Evolutionary conservation across 345 rosid genomes (phyloP).

Genomic region (Euphorbia peplus): DNA sequence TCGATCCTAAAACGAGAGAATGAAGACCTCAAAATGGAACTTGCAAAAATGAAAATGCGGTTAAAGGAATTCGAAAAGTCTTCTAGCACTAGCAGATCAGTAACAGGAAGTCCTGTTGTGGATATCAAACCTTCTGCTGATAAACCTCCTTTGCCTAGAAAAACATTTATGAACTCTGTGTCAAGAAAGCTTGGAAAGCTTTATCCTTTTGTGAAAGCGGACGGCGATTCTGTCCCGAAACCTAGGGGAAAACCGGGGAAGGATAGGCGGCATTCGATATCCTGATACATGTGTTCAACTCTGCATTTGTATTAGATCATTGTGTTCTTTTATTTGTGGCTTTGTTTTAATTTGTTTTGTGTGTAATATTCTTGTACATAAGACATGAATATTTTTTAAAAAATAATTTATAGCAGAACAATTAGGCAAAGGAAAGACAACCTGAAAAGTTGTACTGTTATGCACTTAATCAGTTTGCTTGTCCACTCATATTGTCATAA

Average conservation of each 20-base stretch:
- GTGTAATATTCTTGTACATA: constrained; percentile 40
- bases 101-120: constrained; percentile 32
- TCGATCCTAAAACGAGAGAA: constrained; percentile 65
- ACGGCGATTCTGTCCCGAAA: constrained; percentile 45
- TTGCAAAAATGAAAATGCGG: constrained; percentile 80
- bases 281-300: constrained; percentile 39
- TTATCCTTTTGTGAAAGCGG: constrained; percentile 50
- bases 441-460: no score
- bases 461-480: no score
- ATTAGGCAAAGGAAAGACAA: no score
- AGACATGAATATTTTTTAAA: neutral
- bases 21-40: constrained; percentile 72
- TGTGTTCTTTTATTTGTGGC: neutral
- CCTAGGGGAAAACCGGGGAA: constrained; percentile 59
- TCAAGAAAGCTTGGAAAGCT: constrained; percentile 77
- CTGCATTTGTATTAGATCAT: neutral
- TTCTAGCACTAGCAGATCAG: constrained; percentile 14
- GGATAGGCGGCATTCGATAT: constrained; percentile 82
- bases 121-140: constrained; percentile 45
- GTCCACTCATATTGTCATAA: no score
- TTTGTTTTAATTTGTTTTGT: constrained; percentile 16
- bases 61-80: constrained; percentile 64
- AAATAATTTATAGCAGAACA: no score
- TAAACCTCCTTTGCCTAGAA: constrained; percentile 77
- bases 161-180: constrained; percentile 70